A percentile compares a stretch with the other conserved stretches of the same genome.
Evolutionary conservation across 1,139 yeast species (phyloP).

Genomic region (Geotrichum macrosporum): DNA sequence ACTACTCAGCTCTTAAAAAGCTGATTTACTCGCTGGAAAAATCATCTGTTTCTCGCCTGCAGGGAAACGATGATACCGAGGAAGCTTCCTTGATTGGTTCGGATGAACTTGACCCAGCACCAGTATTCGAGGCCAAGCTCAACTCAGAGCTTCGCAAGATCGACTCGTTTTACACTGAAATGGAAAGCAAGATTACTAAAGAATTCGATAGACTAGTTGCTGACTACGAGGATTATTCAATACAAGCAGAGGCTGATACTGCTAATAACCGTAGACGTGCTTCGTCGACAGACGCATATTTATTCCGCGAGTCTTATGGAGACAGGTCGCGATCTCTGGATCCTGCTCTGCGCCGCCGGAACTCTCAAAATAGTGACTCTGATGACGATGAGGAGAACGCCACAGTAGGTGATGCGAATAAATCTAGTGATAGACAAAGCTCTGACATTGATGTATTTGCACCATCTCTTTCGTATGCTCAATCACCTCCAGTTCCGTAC

Average conservation of each 20-base stretch:
- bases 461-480: background rate
- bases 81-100: slow-evolving; percentile 37
- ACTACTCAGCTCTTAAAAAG: slow-evolving; percentile 61
- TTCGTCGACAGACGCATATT: slow-evolving; percentile 16
- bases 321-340: slow-evolving; percentile 14
- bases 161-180: slow-evolving; percentile 49
- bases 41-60: slow-evolving; percentile 28
- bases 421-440: background rate
- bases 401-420: slow-evolving; percentile 11
- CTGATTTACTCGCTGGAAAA: slow-evolving; percentile 49
- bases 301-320: slow-evolving; percentile 8
- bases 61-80: slow-evolving; percentile 34
- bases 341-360: background rate
- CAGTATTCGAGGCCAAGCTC: slow-evolving; percentile 49
- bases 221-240: slow-evolving; percentile 37
- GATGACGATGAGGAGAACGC: slow-evolving; percentile 22
- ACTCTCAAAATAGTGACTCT: slow-evolving; percentile 18
- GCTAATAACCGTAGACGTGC: slow-evolving; percentile 25
- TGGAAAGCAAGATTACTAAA: slow-evolving; percentile 47
- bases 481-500: slow-evolving; percentile 2
- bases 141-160: slow-evolving; percentile 55
- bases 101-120: slow-evolving; percentile 46
- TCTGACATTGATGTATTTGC: background rate
- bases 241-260: slow-evolving; percentile 28
- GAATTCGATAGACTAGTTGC: slow-evolving; percentile 47